Conservation (phyloP, 2,329 filamentous ascomycete genomes). For the Apiospora malaysiana region DNA sequence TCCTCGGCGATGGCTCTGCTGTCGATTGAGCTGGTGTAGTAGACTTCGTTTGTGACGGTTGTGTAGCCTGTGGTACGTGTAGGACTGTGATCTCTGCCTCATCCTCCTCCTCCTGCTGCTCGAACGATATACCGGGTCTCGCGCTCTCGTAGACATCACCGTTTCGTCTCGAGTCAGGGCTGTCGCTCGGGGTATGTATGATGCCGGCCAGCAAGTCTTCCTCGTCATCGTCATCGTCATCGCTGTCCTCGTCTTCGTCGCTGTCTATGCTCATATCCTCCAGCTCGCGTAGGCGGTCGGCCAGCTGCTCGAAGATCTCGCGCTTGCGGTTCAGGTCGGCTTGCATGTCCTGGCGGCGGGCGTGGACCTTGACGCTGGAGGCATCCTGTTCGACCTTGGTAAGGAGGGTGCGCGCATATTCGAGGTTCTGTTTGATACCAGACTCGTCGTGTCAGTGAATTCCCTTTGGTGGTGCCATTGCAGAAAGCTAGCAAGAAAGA, state of each 20-base stretch:
- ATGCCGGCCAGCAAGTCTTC: conserved; percentile 64
- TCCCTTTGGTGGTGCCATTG: neutral
- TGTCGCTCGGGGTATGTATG: conserved; percentile 61
- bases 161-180: conserved; percentile 46
- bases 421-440: conserved; percentile 62
- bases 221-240: conserved; percentile 59
- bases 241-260: conserved; percentile 46
- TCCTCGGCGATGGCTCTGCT: conserved; percentile 3
- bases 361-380: conserved; percentile 61
- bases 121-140: neutral
- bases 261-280: conserved; percentile 61
- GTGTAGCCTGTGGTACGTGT: conserved; percentile 26
- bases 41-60: neutral
- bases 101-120: conserved; percentile 4
- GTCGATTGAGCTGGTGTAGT: conserved; percentile 22
- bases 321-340: conserved; percentile 68
- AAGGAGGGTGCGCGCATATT: conserved; percentile 72
- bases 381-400: conserved; percentile 74
- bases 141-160: conserved; percentile 26
- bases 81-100: conserved; percentile 31
- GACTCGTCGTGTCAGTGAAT: conserved; percentile 7
- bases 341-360: conserved; percentile 66
- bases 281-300: conserved; percentile 71
- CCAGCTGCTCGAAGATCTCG: conserved; percentile 68
- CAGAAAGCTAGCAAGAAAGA: neutral